Percentiles rank a stretch among this genome's conserved stretches.
Evolutionary conservation across 805 yeast genomes (phyloP).

Genomic region (Jamesozyma jinghongensis): DNA sequence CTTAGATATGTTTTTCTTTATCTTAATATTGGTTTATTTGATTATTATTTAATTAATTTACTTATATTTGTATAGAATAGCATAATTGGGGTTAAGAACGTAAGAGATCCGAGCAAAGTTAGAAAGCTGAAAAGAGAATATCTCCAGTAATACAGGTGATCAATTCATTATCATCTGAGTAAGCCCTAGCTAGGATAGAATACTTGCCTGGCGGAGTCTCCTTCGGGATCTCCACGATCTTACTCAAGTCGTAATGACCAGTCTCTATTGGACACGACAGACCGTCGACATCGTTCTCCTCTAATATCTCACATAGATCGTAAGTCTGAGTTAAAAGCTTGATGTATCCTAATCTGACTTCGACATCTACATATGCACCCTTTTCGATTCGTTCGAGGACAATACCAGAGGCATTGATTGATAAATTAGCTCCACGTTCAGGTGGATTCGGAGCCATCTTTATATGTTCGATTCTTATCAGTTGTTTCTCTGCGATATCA

Average conservation of each 20-base stretch:
- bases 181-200: slow-evolving; percentile 81
- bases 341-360: slow-evolving; percentile 87
- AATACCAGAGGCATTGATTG: slow-evolving; percentile 66
- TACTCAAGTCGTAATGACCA: slow-evolving; percentile 59
- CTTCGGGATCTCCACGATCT: slow-evolving; percentile 73
- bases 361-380: slow-evolving; percentile 92
- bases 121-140: slow-evolving; percentile 35
- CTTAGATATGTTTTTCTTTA: too few relatives aligned
- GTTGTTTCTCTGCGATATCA: slow-evolving; percentile 54
- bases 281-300: slow-evolving; percentile 53
- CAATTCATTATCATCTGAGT: slow-evolving; percentile 67
- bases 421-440: slow-evolving; percentile 68
- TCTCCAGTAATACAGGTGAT: slow-evolving; percentile 78
- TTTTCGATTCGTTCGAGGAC: slow-evolving; percentile 50
- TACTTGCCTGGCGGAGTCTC: slow-evolving; percentile 96
- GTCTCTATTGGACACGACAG: slow-evolving; percentile 71
- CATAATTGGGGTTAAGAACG: too few relatives aligned
- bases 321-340: slow-evolving; percentile 80
- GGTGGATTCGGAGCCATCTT: slow-evolving; percentile 83
- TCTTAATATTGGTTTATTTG: too few relatives aligned
- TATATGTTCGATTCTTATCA: slow-evolving; percentile 52
- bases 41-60: too few relatives aligned
- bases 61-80: too few relatives aligned
- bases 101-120: neutral
- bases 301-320: slow-evolving; percentile 82